These are phyloP conservation scores for Sarocladium oryzae DNA, from an alignment of 2,329 filamentous ascomycete genomes.

Conservation along the genomic window DNA sequence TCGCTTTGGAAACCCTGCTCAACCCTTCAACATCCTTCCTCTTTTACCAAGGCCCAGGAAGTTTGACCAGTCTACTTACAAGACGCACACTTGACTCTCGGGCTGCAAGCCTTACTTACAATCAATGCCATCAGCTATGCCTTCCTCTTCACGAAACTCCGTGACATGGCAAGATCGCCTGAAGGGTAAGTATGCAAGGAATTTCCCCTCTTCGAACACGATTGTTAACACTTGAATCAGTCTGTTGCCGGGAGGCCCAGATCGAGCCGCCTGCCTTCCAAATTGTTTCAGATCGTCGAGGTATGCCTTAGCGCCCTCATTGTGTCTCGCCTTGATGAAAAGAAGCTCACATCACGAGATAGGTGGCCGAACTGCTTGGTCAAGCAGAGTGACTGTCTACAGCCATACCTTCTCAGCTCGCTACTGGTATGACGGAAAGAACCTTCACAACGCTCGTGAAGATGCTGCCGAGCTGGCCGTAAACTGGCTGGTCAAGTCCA, in stretches of 20 bases:
- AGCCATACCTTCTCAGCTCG: constrained; percentile 62
- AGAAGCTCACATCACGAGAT: not conserved
- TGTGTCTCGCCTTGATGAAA: not conserved
- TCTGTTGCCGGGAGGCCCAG: constrained; percentile 45
- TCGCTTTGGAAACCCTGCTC: not conserved
- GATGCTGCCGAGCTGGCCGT: constrained; percentile 83
- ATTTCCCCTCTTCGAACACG: not conserved
- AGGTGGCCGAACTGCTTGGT: constrained; percentile 92
- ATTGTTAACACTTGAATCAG: constrained; percentile 26
- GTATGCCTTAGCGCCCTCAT: constrained; percentile 30
- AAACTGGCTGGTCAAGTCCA: constrained; percentile 43
- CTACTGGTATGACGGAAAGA: constrained; percentile 88
- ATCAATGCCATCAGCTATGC: constrained; percentile 1
- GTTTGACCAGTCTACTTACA: not conserved
- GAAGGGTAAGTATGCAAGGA: constrained; percentile 30
- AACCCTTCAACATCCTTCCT: not conserved
- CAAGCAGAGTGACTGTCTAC: constrained; percentile 68
- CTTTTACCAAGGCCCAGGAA: not conserved
- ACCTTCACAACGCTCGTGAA: constrained; percentile 80
- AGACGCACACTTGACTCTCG: not conserved
- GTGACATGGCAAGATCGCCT: constrained; percentile 43
- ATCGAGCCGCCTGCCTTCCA: constrained; percentile 50
- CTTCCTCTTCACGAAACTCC: constrained; percentile 7
- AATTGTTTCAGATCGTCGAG: constrained; percentile 63
- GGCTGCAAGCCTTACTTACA: not conserved